Percentiles rank a stretch among this genome's conserved stretches.
Evolutionary conservation across 2,329 filamentous ascomycete genomes (phyloP).

Genomic region (Gaeumannomyces tritici): DNA sequence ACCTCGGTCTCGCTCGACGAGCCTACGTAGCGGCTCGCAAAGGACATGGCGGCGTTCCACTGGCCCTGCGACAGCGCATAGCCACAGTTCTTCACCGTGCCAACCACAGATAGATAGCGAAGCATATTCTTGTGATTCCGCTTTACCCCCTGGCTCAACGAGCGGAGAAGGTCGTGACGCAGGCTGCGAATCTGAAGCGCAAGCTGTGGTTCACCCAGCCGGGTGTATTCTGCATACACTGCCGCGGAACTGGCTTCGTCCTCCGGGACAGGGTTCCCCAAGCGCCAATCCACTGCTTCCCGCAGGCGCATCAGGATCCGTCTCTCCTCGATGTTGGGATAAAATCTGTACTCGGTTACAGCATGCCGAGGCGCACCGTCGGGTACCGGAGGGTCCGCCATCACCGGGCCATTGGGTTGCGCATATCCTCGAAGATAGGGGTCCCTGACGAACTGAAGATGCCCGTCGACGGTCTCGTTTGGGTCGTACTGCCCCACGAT

Average conservation of each 20-base stretch:
- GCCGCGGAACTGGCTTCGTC: conserved; percentile 24
- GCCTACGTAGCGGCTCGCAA: conserved; percentile 64
- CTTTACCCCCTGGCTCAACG: conserved; percentile 54
- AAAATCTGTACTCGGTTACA: conserved; percentile 27
- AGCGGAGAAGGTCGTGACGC: conserved; percentile 56
- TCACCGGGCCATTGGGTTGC: conserved; percentile 32
- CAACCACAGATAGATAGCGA: conserved; percentile 72
- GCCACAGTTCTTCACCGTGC: conserved; percentile 69
- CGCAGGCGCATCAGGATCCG: conserved; percentile 26
- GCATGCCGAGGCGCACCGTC: conserved; percentile 17
- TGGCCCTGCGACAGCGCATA: conserved; percentile 58
- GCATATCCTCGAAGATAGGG: conserved; percentile 47
- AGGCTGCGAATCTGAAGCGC: conserved; percentile 17
- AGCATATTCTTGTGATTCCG: conserved; percentile 56
- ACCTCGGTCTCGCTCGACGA: conserved; percentile 48
- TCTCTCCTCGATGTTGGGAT: conserved; percentile 23
- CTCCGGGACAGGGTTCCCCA: conserved; percentile 27
- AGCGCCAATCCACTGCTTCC: conserved; percentile 26
- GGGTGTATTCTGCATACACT: conserved; percentile 39
- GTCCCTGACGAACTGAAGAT: conserved; percentile 40
- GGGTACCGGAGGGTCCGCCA: neutral
- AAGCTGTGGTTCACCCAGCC: conserved; percentile 33
- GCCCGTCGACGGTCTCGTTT: conserved; percentile 38
- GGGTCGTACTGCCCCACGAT: conserved; percentile 41
- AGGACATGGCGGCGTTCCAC: conserved; percentile 79